These are phyloP conservation scores for Yarrowia sp. DNA, from an alignment of 805 yeast genomes.

Conservation along the genomic window DNA sequence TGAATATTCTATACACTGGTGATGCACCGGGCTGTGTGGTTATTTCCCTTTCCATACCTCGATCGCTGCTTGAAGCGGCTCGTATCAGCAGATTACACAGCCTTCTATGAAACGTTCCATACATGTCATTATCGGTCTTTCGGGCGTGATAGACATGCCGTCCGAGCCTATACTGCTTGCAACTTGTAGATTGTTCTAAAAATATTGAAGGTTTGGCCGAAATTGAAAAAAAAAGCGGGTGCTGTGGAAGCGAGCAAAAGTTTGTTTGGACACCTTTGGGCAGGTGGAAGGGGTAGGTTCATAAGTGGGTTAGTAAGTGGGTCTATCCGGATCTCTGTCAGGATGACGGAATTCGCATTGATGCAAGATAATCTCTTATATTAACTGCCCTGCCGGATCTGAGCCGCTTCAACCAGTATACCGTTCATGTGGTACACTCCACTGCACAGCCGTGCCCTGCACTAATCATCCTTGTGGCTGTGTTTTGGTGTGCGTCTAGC, in stretches of 20 bases:
- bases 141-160: conserved; percentile 18
- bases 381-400: too few relatives aligned
- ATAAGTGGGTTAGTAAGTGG: conserved; percentile 2
- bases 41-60: background rate
- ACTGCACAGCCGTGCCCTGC: conserved; percentile 31
- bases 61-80: background rate
- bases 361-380: too few relatives aligned
- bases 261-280: conserved; percentile 3
- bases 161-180: conserved; percentile 2
- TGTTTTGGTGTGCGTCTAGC: conserved; percentile 20
- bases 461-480: conserved; percentile 16
- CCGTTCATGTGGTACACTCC: conserved; percentile 5
- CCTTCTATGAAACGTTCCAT: conserved; percentile 24
- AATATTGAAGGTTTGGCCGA: conserved; percentile 15
- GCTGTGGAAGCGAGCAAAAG: conserved; percentile 32
- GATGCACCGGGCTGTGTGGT: conserved; percentile 11
- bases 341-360: too few relatives aligned
- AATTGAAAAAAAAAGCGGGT: background rate
- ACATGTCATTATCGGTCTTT: conserved; percentile 5
- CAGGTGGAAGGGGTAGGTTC: conserved; percentile 1
- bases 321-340: too few relatives aligned
- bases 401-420: too few relatives aligned
- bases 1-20: background rate
- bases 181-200: conserved; percentile 22
- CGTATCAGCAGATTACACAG: conserved; percentile 18